Percentiles rank a stretch among this genome's conserved stretches.
These are phyloP conservation scores for Colletotrichum salicis DNA, from an alignment of 2,329 filamentous ascomycete genomes.

Conservation along the genomic window DNA sequence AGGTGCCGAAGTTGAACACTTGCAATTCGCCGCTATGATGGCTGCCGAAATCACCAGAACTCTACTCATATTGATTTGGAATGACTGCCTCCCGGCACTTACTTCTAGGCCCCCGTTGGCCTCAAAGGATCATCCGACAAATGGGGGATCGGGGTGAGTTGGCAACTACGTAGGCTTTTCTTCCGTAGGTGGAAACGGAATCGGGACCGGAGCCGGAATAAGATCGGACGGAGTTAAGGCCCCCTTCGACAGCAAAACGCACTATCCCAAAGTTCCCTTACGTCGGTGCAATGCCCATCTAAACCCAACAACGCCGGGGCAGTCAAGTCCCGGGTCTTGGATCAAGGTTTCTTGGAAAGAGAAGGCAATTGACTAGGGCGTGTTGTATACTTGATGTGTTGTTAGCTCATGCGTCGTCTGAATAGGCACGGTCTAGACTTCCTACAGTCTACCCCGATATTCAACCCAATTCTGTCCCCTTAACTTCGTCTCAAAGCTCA, in stretches of 20 bases:
- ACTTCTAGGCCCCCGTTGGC: not conserved
- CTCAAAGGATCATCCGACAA: not conserved
- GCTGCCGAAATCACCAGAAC: not conserved
- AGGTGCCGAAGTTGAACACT: not conserved
- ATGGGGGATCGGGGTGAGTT: not conserved
- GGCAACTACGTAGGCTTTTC: not conserved
- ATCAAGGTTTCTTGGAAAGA: not conserved
- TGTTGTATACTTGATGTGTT: not conserved
- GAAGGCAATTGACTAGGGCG: not conserved
- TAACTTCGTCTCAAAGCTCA: not conserved
- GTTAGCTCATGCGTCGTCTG: not conserved
- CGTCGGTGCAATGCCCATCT: not conserved
- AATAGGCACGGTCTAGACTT: not conserved
- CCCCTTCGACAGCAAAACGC: not conserved
- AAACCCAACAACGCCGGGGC: not conserved
- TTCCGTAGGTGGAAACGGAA: not conserved
- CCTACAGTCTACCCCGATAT: not conserved
- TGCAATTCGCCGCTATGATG: not conserved
- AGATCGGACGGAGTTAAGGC: not conserved
- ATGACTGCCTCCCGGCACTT: not conserved
- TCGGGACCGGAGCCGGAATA: constrained; percentile 4
- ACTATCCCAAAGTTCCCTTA: not conserved
- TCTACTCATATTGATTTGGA: no score
- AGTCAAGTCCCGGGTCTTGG: not conserved
- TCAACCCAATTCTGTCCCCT: not conserved